Evolutionary conservation across 139 green algal species (phyloP).

Genomic region (Tetraselmis chui): DNA sequence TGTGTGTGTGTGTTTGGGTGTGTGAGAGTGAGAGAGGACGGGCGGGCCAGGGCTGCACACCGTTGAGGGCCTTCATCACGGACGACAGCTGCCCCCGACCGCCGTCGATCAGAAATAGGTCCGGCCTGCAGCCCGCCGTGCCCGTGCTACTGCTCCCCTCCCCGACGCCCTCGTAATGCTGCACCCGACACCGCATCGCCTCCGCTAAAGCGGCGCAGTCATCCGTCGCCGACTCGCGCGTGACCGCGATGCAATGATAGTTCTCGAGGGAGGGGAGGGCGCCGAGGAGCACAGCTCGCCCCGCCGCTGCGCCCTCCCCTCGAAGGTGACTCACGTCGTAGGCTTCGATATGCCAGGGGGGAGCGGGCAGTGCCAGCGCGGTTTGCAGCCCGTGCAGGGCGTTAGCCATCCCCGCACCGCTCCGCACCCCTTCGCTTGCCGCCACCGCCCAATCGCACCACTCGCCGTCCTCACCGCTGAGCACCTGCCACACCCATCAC

Average conservation of each 20-base stretch:
- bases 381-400: neutral
- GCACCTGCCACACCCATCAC: too few relatives aligned
- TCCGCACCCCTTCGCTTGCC: neutral
- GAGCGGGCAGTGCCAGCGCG: neutral
- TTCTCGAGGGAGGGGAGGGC: neutral
- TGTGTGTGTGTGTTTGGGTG: too few relatives aligned
- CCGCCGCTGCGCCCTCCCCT: neutral
- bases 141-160: too few relatives aligned
- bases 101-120: slow-evolving; percentile 2
- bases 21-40: too few relatives aligned
- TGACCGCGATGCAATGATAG: neutral
- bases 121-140: neutral
- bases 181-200: neutral
- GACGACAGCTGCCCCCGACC: neutral
- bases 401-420: too few relatives aligned
- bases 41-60: too few relatives aligned
- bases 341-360: neutral
- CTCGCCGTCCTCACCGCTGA: neutral
- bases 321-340: neutral
- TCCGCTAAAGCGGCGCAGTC: neutral
- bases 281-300: neutral
- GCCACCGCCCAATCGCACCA: neutral
- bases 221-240: neutral
- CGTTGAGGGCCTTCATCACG: neutral
- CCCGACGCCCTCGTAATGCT: neutral